Evolutionary conservation across 352 stramenopile genomes (phyloP), one percentile per base, ranked within the genome.

Genomic region (Pythium plurisporium): DNA sequence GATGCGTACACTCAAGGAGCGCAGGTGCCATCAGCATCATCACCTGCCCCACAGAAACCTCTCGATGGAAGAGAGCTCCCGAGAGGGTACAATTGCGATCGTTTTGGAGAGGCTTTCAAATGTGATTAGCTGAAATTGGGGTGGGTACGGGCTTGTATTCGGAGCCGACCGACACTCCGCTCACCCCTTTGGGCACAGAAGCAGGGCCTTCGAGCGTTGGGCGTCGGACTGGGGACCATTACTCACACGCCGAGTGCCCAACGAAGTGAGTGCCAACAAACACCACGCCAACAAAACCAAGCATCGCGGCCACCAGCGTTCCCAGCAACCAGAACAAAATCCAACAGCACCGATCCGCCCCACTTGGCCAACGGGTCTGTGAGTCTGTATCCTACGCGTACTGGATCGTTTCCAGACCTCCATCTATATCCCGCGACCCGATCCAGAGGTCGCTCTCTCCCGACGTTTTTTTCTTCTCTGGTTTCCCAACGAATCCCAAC

Each of bases 191-290:
- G 10, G n/a, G 23, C 46, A 47, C 52, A 55, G 59, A 60, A 62
- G 59, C 40, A 33, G 59, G 59, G 19, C n/a, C 9, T 23, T 46
- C n/a, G n/a, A n/a, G n/a, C n/a, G n/a, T 40, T 46, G 49, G 37
- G 58, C 42, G 59, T 65, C 59, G 50, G 59, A 65, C 59, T 65
- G 49, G 59, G 50, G 50, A 55, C 42, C 59, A 65, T 65, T 65
- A 65, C 59, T 65, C 59, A 65, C 59, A 52, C 50, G 15, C 10
- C 26, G 44, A 37, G 14, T 51, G 25, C 19, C 22, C 46, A 33
- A 49, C 49, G 50, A 59, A 61, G 55, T 56, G 59, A 65, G 52
- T 47, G 59, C 48, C 29, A 53, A 59, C 58, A 55, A 40, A 46
- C 30, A 44, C 34, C 47, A 41, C 38, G 55, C 48, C 44, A 54